Evolutionary conservation across 1,284 basidiomycete genomes (phyloP).

Genomic region (Tilletia walkeri): DNA sequence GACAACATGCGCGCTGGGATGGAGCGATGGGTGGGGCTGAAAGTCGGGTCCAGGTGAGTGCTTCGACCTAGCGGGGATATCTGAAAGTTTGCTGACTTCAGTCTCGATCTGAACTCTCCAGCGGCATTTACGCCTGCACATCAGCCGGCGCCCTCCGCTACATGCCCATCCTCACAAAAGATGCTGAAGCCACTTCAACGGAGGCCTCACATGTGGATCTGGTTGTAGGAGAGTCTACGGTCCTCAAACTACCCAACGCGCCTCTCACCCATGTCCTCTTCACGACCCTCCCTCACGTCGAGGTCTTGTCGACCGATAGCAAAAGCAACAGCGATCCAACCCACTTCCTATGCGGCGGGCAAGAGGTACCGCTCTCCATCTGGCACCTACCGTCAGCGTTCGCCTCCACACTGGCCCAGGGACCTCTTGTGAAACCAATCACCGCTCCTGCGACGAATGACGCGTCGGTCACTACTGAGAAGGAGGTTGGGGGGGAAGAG

Average conservation of each 20-base stretch:
- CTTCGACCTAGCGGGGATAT: not conserved
- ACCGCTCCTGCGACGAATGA: constrained; percentile 13
- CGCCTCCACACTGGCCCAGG: constrained; percentile 13
- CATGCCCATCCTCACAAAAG: constrained; percentile 24
- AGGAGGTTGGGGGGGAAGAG: constrained; percentile 15
- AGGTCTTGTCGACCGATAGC: not conserved
- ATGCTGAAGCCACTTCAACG: not conserved
- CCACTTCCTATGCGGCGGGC: constrained; percentile 42
- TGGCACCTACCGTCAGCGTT: constrained; percentile 35
- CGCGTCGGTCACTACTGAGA: too few species aligned
- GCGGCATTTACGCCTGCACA: constrained; percentile 37
- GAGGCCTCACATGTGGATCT: not conserved
- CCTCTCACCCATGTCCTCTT: constrained; percentile 39
- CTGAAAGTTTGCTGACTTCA: not conserved
- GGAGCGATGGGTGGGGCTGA: constrained; percentile 41
- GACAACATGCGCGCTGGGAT: constrained; percentile 39
- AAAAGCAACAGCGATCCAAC: constrained; percentile 27
- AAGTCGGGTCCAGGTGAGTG: constrained; percentile 22
- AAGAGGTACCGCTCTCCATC: constrained; percentile 42
- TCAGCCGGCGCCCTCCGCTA: constrained; percentile 38
- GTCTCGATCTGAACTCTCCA: not conserved
- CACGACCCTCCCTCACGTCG: constrained; percentile 23
- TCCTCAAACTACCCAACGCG: constrained; percentile 30
- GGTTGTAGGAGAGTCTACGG: constrained; percentile 18
- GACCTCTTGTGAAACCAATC: not conserved